Percentiles rank a stretch among this genome's conserved stretches.
Conservation (phyloP, 225 moss, liverwort and hornwort genomes). For the Polytrichum formosum region DNA sequence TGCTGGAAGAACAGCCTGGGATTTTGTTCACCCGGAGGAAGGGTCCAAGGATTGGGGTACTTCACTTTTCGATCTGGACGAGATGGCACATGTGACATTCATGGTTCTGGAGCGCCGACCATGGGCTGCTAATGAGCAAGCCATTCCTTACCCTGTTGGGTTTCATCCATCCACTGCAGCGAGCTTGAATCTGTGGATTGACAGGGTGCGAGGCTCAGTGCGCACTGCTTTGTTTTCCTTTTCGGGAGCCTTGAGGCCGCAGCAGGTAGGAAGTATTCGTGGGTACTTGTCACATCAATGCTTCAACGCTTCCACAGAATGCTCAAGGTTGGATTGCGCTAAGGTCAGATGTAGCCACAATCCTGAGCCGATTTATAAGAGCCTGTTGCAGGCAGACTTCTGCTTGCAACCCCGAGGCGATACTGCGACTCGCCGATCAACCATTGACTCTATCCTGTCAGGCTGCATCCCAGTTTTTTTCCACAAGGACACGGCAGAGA, state of each 20-base stretch:
- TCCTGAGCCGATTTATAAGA: conserved; percentile 74
- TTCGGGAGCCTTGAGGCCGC: conserved; percentile 71
- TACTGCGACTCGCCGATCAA: conserved; percentile 79
- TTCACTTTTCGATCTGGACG: conserved; percentile 30
- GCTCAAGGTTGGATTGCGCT: conserved; percentile 61
- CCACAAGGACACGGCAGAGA: conserved; percentile 55
- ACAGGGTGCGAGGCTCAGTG: conserved; percentile 40
- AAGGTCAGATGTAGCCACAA: conserved; percentile 72
- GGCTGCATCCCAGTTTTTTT: conserved; percentile 88
- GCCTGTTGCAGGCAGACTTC: conserved; percentile 58
- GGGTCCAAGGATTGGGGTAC: conserved; percentile 61
- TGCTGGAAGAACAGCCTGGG: conserved; percentile 80
- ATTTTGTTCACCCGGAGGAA: conserved; percentile 33
- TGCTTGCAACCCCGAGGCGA: conserved; percentile 87
- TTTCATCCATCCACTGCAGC: conserved; percentile 64
- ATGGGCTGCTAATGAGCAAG: conserved; percentile 44
- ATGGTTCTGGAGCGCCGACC: conserved; percentile 66
- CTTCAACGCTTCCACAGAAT: conserved; percentile 46
- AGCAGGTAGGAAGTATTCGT: conserved; percentile 50
- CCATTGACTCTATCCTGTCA: conserved; percentile 78
- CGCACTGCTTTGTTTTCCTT: conserved; percentile 67
- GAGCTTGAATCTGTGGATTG: conserved; percentile 56
- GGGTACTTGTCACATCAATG: conserved; percentile 56
- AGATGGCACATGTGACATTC: conserved; percentile 52
- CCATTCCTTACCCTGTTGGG: conserved; percentile 77